Evolutionary conservation across 257 asterid species (phyloP), one percentile per base, ranked within the genome.

Genomic region (Scutellaria galericulata): DNA sequence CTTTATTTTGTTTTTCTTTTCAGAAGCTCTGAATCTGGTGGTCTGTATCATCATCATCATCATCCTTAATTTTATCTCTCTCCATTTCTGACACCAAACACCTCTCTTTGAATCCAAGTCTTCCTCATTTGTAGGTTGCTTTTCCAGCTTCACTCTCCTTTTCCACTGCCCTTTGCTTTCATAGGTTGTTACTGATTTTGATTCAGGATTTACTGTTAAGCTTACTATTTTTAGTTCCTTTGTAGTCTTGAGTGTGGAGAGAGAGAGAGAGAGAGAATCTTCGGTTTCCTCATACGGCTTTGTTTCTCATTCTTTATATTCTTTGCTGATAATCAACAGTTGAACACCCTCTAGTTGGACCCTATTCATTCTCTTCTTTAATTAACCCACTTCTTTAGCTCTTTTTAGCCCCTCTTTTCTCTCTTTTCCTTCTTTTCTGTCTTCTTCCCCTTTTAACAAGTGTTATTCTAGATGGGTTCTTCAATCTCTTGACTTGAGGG

Each of bases 91-190:
- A 74, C 89, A 85, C 89, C 90, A 83, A 83, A 89, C 80, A 68
- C 89, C 70, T 83, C 86, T 83, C 87, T 90, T 90, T 85, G 82
- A 87, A 82, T 84, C 86, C 81, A 93, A 88, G 89, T 75, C 83
- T 85, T 82, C 65, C 71, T 48, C 73, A 11, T 56, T 75, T 68
- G 77, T 39, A 70, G 71, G 66, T 65, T 48, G 61, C 63, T 64
- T 66, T 42, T 64, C 73, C 14, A 56, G 77, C 76, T 58, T 61
- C 82, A 63, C 59, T 76, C 77, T 56, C 81, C 66, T 78, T 79
- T 78, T 71, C 77, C 70, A 62, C 76, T 80, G 70, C 37, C 37
- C 63, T 72, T 84, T 72, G 74, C 85, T 81, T 78, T 83, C 87
- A 59, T 20, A 72, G 81, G 80, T 83, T 68, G 89, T 85, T 88